phyloP scores from a whole-genome alignment of 805 yeast genomes.

The Kuraishia piskuri region DNA sequence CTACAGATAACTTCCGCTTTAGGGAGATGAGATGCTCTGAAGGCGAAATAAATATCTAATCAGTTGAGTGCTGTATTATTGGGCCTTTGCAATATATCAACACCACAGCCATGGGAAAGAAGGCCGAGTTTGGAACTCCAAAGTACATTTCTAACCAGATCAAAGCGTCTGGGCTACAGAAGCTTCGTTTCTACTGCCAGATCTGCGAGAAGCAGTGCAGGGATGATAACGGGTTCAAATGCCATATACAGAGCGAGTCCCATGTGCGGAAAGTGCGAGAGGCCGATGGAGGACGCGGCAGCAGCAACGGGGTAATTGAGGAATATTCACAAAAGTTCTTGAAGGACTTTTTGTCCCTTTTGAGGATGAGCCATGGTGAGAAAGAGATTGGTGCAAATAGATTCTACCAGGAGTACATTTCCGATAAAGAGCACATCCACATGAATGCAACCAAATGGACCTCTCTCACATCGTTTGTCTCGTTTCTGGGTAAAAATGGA shows the following conservation, averaged over 20 bases:
- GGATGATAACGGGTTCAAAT: slow-evolving; percentile 91
- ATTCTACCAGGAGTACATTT: slow-evolving; percentile 85
- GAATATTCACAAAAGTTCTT: slow-evolving; percentile 55
- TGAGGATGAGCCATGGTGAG: slow-evolving; percentile 71
- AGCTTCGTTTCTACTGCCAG: slow-evolving; percentile 83
- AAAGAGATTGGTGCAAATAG: slow-evolving; percentile 72
- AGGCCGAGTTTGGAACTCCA: slow-evolving; percentile 56
- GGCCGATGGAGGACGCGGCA: slow-evolving; percentile 27
- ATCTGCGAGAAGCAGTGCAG: slow-evolving; percentile 89
- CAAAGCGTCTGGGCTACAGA: slow-evolving; percentile 80
- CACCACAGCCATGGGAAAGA: slow-evolving; percentile 31
- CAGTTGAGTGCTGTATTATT: too few relatives aligned
- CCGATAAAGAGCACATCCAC: slow-evolving; percentile 77
- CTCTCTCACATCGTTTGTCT: slow-evolving; percentile 59
- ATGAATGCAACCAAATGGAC: slow-evolving; percentile 84
- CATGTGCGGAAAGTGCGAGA: slow-evolving; percentile 55
- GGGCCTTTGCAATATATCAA: too few relatives aligned
- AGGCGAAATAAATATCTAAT: too few relatives aligned
- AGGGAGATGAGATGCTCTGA: too few relatives aligned
- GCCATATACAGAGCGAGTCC: slow-evolving; percentile 77
- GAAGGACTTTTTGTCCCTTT: slow-evolving; percentile 50
- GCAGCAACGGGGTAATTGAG: slow-evolving; percentile 28
- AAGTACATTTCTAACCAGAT: slow-evolving; percentile 67
- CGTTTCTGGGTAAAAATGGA: slow-evolving; percentile 48
- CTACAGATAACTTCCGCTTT: too few relatives aligned